Percentiles rank a stretch among this genome's conserved stretches.
Conservation (phyloP, 2,329 filamentous ascomycete genomes). For the Fusarium setosum region DNA sequence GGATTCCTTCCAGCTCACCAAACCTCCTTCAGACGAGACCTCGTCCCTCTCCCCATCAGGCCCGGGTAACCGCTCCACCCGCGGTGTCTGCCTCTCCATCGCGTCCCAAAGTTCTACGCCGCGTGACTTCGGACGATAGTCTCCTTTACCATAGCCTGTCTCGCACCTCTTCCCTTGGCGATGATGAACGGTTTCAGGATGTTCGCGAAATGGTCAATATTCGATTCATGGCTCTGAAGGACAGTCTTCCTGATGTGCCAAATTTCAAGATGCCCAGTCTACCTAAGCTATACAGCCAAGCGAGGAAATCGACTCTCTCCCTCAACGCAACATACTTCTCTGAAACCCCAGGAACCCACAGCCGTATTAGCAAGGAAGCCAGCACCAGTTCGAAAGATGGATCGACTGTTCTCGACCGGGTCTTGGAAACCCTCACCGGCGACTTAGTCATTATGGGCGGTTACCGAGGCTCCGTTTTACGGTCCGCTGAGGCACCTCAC, state of each 20-base stretch:
- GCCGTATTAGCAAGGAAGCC: slow-evolving; percentile 35
- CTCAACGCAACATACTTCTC: slow-evolving; percentile 45
- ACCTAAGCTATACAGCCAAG: slow-evolving; percentile 59
- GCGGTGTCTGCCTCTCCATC: slow-evolving; percentile 14
- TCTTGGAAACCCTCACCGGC: slow-evolving; percentile 77
- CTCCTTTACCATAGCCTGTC: slow-evolving; percentile 81
- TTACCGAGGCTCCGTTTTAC: slow-evolving; percentile 89
- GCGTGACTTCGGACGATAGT: slow-evolving; percentile 72
- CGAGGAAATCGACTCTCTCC: slow-evolving; percentile 46
- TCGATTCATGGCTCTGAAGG: slow-evolving; percentile 88
- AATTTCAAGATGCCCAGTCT: slow-evolving; percentile 78
- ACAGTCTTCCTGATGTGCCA: slow-evolving; percentile 84
- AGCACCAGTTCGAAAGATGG: slow-evolving; percentile 30
- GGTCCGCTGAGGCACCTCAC: slow-evolving; percentile 83
- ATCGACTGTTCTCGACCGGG: slow-evolving; percentile 59
- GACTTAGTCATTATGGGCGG: slow-evolving; percentile 92
- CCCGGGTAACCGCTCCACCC: slow-evolving; percentile 9
- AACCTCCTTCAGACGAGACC: slow-evolving; percentile 19
- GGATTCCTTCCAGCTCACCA: slow-evolving; percentile 4
- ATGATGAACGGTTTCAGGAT: slow-evolving; percentile 83
- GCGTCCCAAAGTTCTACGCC: slow-evolving; percentile 45
- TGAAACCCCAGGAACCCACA: slow-evolving; percentile 40
- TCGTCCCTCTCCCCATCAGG: slow-evolving; percentile 21
- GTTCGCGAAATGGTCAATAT: slow-evolving; percentile 89
- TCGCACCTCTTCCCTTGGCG: slow-evolving; percentile 83